phyloP scores from a whole-genome alignment of 495 filamentous ascomycete genomes.

The Neurospora discreta region DNA sequence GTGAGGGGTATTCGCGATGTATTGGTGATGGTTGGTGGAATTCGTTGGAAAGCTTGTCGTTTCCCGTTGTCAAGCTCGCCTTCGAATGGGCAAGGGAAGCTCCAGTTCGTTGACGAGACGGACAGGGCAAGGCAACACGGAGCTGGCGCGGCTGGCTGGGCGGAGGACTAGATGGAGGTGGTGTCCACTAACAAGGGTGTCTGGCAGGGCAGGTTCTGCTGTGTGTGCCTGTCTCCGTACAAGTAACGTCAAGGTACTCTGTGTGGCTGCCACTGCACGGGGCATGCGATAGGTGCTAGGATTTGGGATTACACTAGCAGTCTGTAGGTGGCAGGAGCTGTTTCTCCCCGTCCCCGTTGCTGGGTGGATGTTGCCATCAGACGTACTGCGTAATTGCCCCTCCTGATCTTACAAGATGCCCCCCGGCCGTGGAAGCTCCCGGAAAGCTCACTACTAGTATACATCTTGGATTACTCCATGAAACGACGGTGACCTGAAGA shows the following conservation, averaged over 20 bases:
- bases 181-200: constrained; percentile 6
- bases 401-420: constrained; percentile 4
- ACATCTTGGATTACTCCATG: not conserved
- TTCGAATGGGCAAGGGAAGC: constrained; percentile 5
- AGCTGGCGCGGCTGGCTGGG: constrained; percentile 26
- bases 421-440: constrained; percentile 7
- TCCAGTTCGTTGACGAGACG: constrained; percentile 13
- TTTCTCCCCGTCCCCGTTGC: not conserved
- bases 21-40: not conserved
- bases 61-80: constrained; percentile 6
- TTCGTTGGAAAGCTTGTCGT: constrained; percentile 3
- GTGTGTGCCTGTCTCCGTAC: not conserved
- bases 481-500: not conserved
- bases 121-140: constrained; percentile 27
- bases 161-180: not conserved
- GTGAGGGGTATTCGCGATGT: not conserved
- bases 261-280: not conserved
- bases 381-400: constrained; percentile 6
- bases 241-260: not conserved
- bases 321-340: not conserved
- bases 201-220: not conserved
- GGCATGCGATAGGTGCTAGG: constrained; percentile 14
- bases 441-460: not conserved
- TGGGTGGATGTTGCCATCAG: not conserved
- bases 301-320: not conserved